Evolutionary conservation across 1,284 basidiomycete species (phyloP), one percentile per base, ranked within the genome.

Genomic region (Austroboletus niveus): DNA sequence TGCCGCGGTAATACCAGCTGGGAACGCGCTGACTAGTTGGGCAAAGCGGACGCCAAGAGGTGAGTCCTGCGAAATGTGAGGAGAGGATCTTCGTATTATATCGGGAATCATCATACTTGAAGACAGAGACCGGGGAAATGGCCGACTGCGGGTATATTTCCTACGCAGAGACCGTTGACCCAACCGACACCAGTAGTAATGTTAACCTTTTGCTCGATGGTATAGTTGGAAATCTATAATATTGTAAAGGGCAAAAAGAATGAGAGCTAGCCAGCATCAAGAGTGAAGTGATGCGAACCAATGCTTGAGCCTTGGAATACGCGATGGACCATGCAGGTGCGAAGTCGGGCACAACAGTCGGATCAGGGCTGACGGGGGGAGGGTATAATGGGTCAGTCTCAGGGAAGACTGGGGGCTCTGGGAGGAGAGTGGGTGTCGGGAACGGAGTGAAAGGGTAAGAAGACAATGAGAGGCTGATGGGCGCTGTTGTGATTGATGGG

Each of bases 1-100:
- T 6, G 78, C 81, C n/a, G 69, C 65, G 30, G 80, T 81, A 52
- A 85, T 76, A 4, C 75, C 80, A 4, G 77, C 66, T 5, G 81
- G 80, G 53, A 81, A 83, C 0, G 78, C 72, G 12, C 75, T 80
- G 30, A 65, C 60, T 4, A 69, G 45, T 20, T 65, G 66, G 2
- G 71, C 59, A 52, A 63, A 64, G 12, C 75, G 72, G 1, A 83
- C 77, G 14, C 80, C 78, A 44, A 79, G 75, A 1, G 75, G 80
- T 3, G 78, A 77, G 54, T 84, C 82, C 62, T 81, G 52, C 34
- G 35, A 7, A 5, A 40, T 0, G 40, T 31, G 35, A 38, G 10
- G 9, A 31, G 24, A 31, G 6, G 10, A 24, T 30, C 0, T 17
- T 17, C 3, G 17, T 12, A 42, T n/a, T 14, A 34, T 7, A 39